Base-by-base conservation (phyloP, 1,139 yeast genomes). In the Entelexis paramagnoliae region DNA sequence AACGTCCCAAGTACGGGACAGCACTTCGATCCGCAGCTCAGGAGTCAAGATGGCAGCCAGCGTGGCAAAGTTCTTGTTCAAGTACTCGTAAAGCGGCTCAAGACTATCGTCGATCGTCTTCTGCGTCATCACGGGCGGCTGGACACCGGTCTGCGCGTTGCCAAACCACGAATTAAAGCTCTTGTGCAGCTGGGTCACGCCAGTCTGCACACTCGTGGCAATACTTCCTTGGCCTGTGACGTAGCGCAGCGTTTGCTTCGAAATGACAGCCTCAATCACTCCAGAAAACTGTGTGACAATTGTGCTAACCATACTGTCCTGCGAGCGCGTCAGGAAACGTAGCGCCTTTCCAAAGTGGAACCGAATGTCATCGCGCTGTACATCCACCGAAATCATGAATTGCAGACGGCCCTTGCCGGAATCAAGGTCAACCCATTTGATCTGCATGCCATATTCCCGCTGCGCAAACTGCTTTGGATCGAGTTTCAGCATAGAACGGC, bases 261-360 rank as follows among this genome's bases (percentile, higher is more conserved):
- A 77, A 33, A 78, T 64, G 1, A 76, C 67, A 52, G 67, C 69
- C n/a, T 64, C 62, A 38, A 78, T 75, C 56, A 70, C 74, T 1
- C 72, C 66, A 0, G 75, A 66, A 52, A 76, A 74, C 54, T 59
- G 58, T 51, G 76, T 82, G 7, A 83, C 89, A 58, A 86, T 78
- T 53, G 79, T 67, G 52, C 81, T 78, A 51, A 81, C 74, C 62
- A 82, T 77, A 57, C 83, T 77, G 51, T 80, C 80, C 65, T 80
- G 79, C 2, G 80, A 72, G 56, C 89, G 72, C 43, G 72, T 69
- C 42, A 87, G 67, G 0, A 81, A 73, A 60, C 95, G 71, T 61
- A 82, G 79, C 0, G 89, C 81, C 58, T 83, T 75, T 2, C 95
- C 95, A 71, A 86, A 76, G 41, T 81, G 82, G 63, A 84, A 87